Conservation (phyloP, 441 rosid genomes). For the Brassica balearica region DNA sequence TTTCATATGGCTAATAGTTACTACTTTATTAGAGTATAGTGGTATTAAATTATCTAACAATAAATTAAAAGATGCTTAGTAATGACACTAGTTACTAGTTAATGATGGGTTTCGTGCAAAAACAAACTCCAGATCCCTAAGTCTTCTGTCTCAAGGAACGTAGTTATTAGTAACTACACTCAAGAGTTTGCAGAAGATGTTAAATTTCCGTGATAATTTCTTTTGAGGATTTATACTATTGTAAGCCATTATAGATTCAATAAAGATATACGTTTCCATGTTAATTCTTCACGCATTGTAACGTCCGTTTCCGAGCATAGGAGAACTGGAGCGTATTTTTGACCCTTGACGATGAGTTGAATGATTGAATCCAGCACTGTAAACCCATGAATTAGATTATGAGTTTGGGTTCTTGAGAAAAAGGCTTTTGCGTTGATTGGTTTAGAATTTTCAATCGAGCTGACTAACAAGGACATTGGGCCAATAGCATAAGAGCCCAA, state of each 20-base stretch:
- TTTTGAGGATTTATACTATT: slow-evolving; percentile 4
- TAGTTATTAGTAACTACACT: slow-evolving; percentile 15
- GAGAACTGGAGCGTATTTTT: slow-evolving; percentile 7
- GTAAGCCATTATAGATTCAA: neutral
- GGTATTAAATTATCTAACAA: neutral
- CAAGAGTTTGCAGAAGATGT: neutral
- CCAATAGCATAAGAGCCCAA: neutral
- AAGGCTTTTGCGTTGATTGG: neutral
- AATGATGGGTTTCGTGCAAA: slow-evolving; percentile 49
- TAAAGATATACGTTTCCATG: no score
- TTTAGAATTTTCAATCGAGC: neutral
- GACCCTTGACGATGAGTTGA: neutral
- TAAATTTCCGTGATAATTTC: no score
- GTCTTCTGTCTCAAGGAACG: slow-evolving; percentile 49
- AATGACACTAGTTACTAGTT: slow-evolving; percentile 23
- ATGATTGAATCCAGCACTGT: neutral
- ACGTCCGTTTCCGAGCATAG: neutral
- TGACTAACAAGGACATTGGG: neutral
- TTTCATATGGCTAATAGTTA: slow-evolving; percentile 29
- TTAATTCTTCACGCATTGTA: no score
- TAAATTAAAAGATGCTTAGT: slow-evolving; percentile 25
- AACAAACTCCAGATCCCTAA: slow-evolving; percentile 40
- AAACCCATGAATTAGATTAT: neutral
- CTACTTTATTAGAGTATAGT: neutral
- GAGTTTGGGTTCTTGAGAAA: neutral